phyloP scores from a whole-genome alignment of 768 basidiomycete species.

The Boletus sp. region DNA sequence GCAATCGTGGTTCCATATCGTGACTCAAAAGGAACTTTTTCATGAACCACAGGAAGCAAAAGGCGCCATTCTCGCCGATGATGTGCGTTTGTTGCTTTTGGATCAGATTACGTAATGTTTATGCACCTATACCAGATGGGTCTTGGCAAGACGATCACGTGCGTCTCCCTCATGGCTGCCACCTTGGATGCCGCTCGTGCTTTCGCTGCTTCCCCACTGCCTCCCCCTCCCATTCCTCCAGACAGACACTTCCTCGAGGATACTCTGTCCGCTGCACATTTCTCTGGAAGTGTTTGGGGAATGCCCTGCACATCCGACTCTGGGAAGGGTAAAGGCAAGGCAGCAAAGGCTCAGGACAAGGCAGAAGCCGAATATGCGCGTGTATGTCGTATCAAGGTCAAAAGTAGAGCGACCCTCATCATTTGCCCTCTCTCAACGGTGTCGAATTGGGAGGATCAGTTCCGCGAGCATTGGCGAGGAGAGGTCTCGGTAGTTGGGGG shows the following conservation, averaged over 20 bases:
- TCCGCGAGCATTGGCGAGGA: constrained; percentile 94
- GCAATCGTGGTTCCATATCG: constrained; percentile 73
- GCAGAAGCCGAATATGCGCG: constrained; percentile 67
- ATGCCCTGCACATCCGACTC: constrained; percentile 58
- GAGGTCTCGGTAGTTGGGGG: constrained; percentile 83
- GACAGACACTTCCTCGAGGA: constrained; percentile 32
- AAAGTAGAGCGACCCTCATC: constrained; percentile 90
- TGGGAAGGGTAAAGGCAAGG: constrained; percentile 62
- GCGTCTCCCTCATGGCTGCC: constrained; percentile 88
- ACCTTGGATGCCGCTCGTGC: constrained; percentile 67
- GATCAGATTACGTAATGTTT: constrained; percentile 12
- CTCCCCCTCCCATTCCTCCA: constrained; percentile 41
- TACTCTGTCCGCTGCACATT: constrained; percentile 50
- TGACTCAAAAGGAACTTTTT: constrained; percentile 75
- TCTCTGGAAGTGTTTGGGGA: constrained; percentile 78
- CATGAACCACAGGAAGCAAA: constrained; percentile 70
- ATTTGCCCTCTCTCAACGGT: constrained; percentile 96
- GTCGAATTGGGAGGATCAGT: constrained; percentile 98
- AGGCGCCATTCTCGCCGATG: constrained; percentile 93
- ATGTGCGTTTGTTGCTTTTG: constrained; percentile 55
- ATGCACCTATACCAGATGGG: constrained; percentile 68
- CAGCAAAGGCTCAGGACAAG: constrained; percentile 64
- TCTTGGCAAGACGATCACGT: constrained; percentile 94
- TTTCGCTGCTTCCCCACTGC: constrained; percentile 60
- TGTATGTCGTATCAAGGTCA: constrained; percentile 72